Base-by-base conservation (phyloP, 2,329 filamentous ascomycete species). In the Balansia obtecta region DNA sequence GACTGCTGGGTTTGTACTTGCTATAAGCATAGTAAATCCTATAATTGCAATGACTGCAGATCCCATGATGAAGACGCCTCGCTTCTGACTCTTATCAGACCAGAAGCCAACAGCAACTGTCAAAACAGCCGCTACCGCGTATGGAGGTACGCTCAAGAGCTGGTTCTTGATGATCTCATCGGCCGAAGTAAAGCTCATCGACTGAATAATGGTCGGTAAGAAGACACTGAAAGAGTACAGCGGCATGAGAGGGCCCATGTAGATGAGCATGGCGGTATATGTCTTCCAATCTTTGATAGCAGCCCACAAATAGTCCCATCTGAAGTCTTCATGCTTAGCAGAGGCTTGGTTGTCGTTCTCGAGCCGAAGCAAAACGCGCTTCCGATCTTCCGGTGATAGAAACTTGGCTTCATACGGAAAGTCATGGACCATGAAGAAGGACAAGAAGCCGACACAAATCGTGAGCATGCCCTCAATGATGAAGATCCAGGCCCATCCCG, bases 261-360 rank as follows among this genome's bases (percentile, higher is more conserved):
- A 93, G 52, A 91, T 82, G 43, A 86, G 65, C 64, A 86, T 85
- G 12, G 79, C 84, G 1, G 76, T 70, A 67, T 82, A 93, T 18
- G 85, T 94, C 71, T 95, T 94, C 83, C 86, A 94, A 62, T 95
- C 88, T 52, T 76, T 83, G 16, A 91, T 58, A 7, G 81, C 82
- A 12, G 79, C 76, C 76, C 80, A 87, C 53, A 93, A 75, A 62
- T 88, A 89, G 3, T 71, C 68, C 70, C 80, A 80, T 56, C 83
- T 80, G 68, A 90, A 93, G 11, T 82, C 73, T 62, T 94, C 88
- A 55, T 86, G 80, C 54, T 82, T 75, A 1, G 85, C 85, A n/a
- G 80, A 85, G 10, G 79, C 74, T 64, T 94, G 88, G 57, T 86
- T 73, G 63, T 94, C 88, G 4, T 71, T 64, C 46, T 77, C 77